Conservation (phyloP, 805 yeast species). For the Candida ulmi region DNA sequence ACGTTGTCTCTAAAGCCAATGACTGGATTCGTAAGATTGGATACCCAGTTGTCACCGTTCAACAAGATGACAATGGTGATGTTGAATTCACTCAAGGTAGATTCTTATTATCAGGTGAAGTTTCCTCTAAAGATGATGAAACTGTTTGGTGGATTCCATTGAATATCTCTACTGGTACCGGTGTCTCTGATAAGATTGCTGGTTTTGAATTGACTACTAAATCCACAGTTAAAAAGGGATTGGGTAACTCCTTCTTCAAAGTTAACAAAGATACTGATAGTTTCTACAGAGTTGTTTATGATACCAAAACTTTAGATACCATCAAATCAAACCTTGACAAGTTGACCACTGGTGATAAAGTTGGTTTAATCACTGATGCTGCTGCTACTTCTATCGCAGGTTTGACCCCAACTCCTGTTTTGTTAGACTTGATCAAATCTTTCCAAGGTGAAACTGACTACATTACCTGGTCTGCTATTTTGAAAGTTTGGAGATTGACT, state of each 20-base stretch:
- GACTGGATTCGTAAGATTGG: slow-evolving; percentile 79
- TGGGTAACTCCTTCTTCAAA: slow-evolving; percentile 51
- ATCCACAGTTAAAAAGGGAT: slow-evolving; percentile 36
- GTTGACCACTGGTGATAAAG: slow-evolving; percentile 65
- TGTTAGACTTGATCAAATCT: slow-evolving; percentile 48
- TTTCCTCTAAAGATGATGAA: slow-evolving; percentile 60
- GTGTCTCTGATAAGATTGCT: slow-evolving; percentile 48
- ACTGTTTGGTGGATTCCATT: slow-evolving; percentile 63
- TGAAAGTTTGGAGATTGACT: slow-evolving; percentile 38
- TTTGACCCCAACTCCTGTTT: slow-evolving; percentile 51
- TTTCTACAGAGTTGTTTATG: slow-evolving; percentile 66
- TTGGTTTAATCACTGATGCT: slow-evolving; percentile 72
- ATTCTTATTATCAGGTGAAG: slow-evolving; percentile 71
- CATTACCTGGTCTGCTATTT: slow-evolving; percentile 61
- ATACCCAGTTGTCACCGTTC: slow-evolving; percentile 67
- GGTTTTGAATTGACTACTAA: slow-evolving; percentile 45
- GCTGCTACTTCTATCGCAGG: slow-evolving; percentile 67
- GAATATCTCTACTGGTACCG: slow-evolving; percentile 34
- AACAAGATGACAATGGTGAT: slow-evolving; percentile 36
- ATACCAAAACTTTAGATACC: slow-evolving; percentile 55
- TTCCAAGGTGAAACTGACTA: slow-evolving; percentile 56
- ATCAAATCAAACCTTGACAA: slow-evolving; percentile 51
- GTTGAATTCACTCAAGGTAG: slow-evolving; percentile 64
- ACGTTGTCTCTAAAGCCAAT: slow-evolving; percentile 63
- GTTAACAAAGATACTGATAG: slow-evolving; percentile 71